Evolutionary conservation across 805 yeast species (phyloP), one percentile per base, ranked within the genome.

Genomic region (Kodamaea leandrae): DNA sequence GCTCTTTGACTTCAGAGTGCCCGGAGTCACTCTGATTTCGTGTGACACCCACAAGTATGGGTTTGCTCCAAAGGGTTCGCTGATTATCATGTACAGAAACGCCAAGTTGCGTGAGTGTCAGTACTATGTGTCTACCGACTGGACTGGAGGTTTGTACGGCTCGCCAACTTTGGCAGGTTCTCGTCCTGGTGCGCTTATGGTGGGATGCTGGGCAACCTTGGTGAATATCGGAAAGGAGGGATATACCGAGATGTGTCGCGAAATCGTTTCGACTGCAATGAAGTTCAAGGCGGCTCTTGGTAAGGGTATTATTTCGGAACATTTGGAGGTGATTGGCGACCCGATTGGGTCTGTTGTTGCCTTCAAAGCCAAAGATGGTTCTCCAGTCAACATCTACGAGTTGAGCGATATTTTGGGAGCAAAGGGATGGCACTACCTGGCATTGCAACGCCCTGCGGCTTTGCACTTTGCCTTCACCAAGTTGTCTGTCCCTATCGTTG

Each of bases 31-130:
- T 1, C 89, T 97, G 2, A 91, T 91, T 43, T 86, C 96, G n/a
- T 93, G 98, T 65, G 99, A 91, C 60, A 91, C 99, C n/a, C 99
- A 91, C 71, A 91, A 91, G 63, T 91, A 91, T 57, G 99, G 98
- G 1, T 93, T 91, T 72, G 97, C 98, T 6, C 99, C 99, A 28
- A 91, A 91, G 63, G 99, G 99, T 7, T 83, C 95, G 0, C 87
- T 96, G 1, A 76, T 91, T 17, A 84, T 93, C 52, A 83, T 93
- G 96, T 93, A 93, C 63, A 76, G 97, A 35, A 64, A 74, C 46
- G 53, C 74, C 0, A 73, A 76, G 43, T 72, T 88, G 42, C 74
- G 99, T 43, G 75, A 76, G 49, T 74, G 83, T 54, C 99, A 93
- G 65, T 91, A 93, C 62, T 93, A 82, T 60, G 75, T 90, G 21